phyloP scores from a whole-genome alignment of 2,329 filamentous ascomycete genomes.

The Chaetothyriales sp. region DNA sequence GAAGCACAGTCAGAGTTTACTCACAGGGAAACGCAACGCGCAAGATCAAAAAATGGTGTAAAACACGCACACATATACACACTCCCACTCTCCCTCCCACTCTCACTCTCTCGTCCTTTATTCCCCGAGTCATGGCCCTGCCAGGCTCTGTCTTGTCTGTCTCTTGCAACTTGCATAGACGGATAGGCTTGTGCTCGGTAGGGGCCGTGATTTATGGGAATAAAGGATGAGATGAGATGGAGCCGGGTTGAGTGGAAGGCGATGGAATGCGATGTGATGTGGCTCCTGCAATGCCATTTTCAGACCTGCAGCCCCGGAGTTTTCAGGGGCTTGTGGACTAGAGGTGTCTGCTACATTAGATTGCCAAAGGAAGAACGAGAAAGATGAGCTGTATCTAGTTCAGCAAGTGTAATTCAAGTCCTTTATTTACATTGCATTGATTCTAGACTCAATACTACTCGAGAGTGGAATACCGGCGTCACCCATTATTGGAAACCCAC shows the following conservation, averaged over 20 bases:
- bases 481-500: not conserved
- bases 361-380: not conserved
- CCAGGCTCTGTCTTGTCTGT: not conserved
- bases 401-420: not conserved
- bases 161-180: not conserved
- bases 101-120: not conserved
- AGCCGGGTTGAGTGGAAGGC: not conserved
- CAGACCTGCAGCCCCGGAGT: constrained; percentile 39
- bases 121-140: not conserved
- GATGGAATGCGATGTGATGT: not conserved
- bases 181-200: not conserved
- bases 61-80: not conserved
- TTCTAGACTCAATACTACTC: not conserved
- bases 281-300: constrained; percentile 25
- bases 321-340: constrained; percentile 39
- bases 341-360: constrained; percentile 28
- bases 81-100: not conserved
- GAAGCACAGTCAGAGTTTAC: too few relatives aligned
- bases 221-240: too few relatives aligned
- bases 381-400: not conserved
- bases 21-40: not conserved
- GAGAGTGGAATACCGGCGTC: not conserved
- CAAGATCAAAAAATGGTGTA: not conserved
- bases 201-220: too few relatives aligned
- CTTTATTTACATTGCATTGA: constrained; percentile 1